Evolutionary conservation across 1,284 basidiomycete species (phyloP), one percentile per base, ranked within the genome.

Genomic region (Sanguinoderma infundibulare): DNA sequence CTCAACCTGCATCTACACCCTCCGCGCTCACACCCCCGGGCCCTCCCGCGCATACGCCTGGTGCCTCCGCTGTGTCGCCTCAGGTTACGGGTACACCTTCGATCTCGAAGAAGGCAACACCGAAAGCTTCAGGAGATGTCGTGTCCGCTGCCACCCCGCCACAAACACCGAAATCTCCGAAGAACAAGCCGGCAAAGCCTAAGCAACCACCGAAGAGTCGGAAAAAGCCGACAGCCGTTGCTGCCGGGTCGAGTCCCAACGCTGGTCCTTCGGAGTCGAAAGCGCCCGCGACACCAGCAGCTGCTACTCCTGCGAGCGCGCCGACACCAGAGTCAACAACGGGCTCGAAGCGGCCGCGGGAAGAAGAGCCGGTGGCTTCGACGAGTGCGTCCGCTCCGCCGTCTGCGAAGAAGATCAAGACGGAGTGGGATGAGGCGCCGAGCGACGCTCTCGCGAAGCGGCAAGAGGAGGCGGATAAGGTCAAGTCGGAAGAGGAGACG

Each of bases 331-430:
- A 71, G 9, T 58, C 70, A 8, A 69, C 73, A 42, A 60, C 65
- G 36, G 78, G 78, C 52, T 67, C 71, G 42, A 92, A 91, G 69
- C 83, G 89, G 28, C 76, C 75, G 24, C 83, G 87, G 20, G 87
- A 90, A 56, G 90, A 91, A 17, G 87, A 87, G 9, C 58, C 72
- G 0, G 65, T 68, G 6, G 67, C 73, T 0, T 70, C 73, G 39
- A 70, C 75, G 39, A 66, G 68, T 20, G 75, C 78, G 30, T 74
- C 78, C 3, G 56, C 64, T 7, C 78, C 79, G 60, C 85, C 85
- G 2, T 86, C 89, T 4, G 85, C 88, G 20, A 92, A 92, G 76
- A 85, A 87, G 54, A 69, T 75, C 42, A 91, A 87, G 78, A 84
- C 81, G 14, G 89, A 92, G 56, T 90, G 86, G 85, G 87, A 89